phyloP scores from a whole-genome alignment of 2,329 filamentous ascomycete genomes.

The Hypoxylon sp. region DNA sequence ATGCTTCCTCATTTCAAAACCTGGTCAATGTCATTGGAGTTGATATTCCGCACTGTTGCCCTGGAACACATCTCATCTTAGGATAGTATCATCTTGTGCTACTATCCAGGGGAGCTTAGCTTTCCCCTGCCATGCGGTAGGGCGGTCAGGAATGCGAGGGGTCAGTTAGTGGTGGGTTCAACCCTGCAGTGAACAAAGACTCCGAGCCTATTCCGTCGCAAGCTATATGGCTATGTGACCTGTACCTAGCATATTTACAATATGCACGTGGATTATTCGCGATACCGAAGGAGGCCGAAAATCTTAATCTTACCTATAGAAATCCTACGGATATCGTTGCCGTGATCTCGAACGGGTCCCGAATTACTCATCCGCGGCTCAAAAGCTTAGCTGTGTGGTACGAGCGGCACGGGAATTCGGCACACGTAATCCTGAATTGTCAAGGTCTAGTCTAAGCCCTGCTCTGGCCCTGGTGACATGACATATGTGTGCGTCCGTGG shows the following conservation, averaged over 20 bases:
- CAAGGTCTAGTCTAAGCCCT: too few relatives aligned
- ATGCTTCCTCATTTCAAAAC: too few relatives aligned
- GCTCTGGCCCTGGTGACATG: too few relatives aligned
- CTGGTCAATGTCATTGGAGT: too few relatives aligned
- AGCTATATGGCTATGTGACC: neutral
- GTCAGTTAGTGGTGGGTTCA: neutral
- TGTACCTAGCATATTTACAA: too few relatives aligned
- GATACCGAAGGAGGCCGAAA: conserved; percentile 26
- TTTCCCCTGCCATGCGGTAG: too few relatives aligned
- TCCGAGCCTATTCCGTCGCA: conserved; percentile 22
- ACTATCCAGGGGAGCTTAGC: too few relatives aligned
- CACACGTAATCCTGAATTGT: conserved; percentile 13
- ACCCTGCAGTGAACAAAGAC: conserved; percentile 4
- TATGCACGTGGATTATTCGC: neutral
- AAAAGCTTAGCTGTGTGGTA: neutral
- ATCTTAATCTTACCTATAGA: neutral
- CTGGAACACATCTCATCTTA: too few relatives aligned
- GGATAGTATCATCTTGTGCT: too few relatives aligned
- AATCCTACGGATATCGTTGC: conserved; percentile 5
- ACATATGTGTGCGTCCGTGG: too few relatives aligned
- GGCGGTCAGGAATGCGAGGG: too few relatives aligned
- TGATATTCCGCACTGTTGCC: too few relatives aligned
- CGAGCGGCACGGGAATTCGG: conserved; percentile 17
- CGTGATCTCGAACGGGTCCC: conserved; percentile 2
- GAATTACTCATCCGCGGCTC: conserved; percentile 3